Conservation (phyloP, 176 grass and related monocot species). For the Elaeis guineensis region DNA sequence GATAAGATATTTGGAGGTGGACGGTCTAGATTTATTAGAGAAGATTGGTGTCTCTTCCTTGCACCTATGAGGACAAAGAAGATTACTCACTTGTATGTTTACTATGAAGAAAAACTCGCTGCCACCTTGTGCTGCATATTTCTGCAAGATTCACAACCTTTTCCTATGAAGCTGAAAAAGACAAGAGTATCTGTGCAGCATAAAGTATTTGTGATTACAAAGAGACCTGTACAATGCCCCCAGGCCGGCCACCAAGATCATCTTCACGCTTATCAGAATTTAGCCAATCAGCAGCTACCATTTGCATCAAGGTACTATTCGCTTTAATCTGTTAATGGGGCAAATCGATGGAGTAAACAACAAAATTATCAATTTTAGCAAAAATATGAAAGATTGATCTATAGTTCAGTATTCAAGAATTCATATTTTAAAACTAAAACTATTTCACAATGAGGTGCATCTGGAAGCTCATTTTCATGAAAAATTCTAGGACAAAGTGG, state of each 20-base stretch:
- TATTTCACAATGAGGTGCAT: too few species aligned
- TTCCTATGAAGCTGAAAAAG: too few species aligned
- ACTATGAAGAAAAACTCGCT: constrained; percentile 93
- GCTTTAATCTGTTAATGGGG: constrained; percentile 8
- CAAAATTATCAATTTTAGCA: too few species aligned
- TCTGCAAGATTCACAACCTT: constrained; percentile 37
- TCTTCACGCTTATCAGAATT: constrained; percentile 26
- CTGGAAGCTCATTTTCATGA: too few species aligned
- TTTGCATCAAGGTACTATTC: constrained; percentile 20
- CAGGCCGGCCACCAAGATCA: constrained; percentile 18
- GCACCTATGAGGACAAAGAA: constrained; percentile 4
- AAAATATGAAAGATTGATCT: too few species aligned
- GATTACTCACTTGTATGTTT: constrained; percentile 71
- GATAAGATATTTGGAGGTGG: background rate
- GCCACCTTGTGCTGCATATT: constrained; percentile 74
- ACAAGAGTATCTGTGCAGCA: too few species aligned
- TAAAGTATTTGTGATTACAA: background rate
- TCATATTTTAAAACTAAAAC: too few species aligned
- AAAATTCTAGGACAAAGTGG: too few species aligned
- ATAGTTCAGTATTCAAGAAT: too few species aligned
- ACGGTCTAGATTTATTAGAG: too few species aligned
- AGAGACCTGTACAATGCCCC: constrained; percentile 18
- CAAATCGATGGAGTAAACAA: background rate
- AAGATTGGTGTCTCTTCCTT: background rate
- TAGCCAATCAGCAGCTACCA: constrained; percentile 27